Conservation (phyloP, 306 rosid genomes). For the Prunus davidiana region DNA sequence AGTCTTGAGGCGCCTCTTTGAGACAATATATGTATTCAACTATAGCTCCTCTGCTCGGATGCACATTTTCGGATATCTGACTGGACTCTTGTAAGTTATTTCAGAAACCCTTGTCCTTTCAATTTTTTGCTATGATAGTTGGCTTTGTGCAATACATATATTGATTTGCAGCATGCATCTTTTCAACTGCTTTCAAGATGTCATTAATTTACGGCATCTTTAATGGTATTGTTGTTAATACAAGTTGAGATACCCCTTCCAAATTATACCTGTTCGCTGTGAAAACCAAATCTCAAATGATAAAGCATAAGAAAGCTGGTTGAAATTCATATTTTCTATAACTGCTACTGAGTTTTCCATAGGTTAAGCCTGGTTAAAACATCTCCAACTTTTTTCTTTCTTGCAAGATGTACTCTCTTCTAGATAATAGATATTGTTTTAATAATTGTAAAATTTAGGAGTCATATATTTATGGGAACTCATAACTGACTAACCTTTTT, state of each 20-base stretch:
- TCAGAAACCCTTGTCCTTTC: slow-evolving; percentile 4
- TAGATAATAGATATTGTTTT: background rate
- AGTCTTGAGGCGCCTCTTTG: slow-evolving; percentile 67
- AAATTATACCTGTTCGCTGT: background rate
- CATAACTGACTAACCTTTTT: background rate
- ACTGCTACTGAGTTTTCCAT: background rate
- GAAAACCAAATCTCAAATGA: background rate
- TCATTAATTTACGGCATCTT: background rate
- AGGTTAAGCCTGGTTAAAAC: background rate
- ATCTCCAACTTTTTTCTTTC: background rate
- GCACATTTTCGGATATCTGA: slow-evolving; percentile 79
- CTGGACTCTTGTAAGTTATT: slow-evolving; percentile 78
- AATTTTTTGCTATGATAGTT: slow-evolving; percentile 7
- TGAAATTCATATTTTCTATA: background rate
- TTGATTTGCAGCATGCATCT: background rate
- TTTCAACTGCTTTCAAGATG: background rate
- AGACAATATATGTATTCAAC: slow-evolving; percentile 59
- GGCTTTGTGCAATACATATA: background rate
- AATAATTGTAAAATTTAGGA: background rate
- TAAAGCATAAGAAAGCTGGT: background rate
- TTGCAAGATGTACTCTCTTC: background rate
- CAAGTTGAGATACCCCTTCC: background rate
- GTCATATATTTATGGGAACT: background rate
- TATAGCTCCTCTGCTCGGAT: slow-evolving; percentile 79
- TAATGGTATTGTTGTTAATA: background rate